Percentiles rank a stretch among this genome's conserved stretches.
These are phyloP conservation scores for Melampsora larici-populina DNA, from an alignment of 1,284 basidiomycete genomes.

Conservation along the genomic window DNA sequence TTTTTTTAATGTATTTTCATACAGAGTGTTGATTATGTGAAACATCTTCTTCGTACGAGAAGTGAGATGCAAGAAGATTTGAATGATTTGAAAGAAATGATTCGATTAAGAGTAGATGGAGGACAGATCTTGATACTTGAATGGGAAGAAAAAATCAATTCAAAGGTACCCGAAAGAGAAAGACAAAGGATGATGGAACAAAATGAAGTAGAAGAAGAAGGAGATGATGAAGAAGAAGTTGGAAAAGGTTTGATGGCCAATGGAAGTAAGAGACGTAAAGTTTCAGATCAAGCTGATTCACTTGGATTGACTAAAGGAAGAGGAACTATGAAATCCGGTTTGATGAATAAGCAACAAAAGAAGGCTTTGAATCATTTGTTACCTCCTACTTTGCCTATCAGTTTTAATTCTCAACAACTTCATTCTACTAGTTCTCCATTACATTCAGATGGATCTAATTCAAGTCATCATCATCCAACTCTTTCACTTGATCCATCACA, in stretches of 20 bases:
- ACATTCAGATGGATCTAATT: neutral
- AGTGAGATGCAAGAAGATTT: conserved; percentile 46
- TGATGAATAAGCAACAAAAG: neutral
- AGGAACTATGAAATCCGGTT: neutral
- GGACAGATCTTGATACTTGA: conserved; percentile 45
- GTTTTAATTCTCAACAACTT: conserved; percentile 11
- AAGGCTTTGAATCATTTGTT: conserved; percentile 11
- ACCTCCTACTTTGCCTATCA: neutral
- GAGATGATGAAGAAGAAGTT: conserved; percentile 45
- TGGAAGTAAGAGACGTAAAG: conserved; percentile 31
- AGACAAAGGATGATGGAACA: conserved; percentile 45
- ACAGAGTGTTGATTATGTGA: conserved; percentile 47
- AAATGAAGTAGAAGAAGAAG: conserved; percentile 43
- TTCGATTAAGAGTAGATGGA: conserved; percentile 45
- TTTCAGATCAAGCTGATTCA: neutral
- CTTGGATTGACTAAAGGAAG: neutral
- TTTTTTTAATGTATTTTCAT: neutral
- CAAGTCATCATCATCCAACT: too few species aligned
- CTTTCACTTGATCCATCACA: too few species aligned
- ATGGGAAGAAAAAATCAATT: conserved; percentile 45
- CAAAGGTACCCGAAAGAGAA: conserved; percentile 41
- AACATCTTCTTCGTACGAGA: conserved; percentile 45
- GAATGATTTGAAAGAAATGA: conserved; percentile 46
- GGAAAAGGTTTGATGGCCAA: conserved; percentile 16
- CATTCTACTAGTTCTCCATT: conserved; percentile 1